Evolutionary conservation across 768 basidiomycete genomes (phyloP).

Genomic region (Suillus spraguei): DNA sequence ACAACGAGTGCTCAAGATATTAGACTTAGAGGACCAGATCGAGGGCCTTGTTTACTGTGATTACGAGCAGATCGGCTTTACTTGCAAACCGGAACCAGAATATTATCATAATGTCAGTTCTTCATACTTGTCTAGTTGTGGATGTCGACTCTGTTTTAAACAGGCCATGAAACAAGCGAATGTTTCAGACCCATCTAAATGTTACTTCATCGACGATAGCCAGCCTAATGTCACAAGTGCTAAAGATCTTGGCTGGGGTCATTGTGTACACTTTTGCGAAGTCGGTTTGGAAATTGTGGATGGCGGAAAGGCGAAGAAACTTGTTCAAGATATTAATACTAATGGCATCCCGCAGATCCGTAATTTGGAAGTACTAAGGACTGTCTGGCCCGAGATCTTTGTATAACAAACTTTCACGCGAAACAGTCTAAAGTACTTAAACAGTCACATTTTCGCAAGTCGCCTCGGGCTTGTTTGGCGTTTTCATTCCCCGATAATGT

Average conservation of each 20-base stretch:
- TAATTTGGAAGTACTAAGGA: constrained; percentile 66
- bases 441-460: not conserved
- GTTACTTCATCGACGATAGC: constrained; percentile 82
- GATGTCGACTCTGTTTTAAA: constrained; percentile 11
- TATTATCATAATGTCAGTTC: constrained; percentile 61
- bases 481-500: too few relatives aligned
- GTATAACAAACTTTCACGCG: constrained; percentile 25
- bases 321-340: constrained; percentile 39
- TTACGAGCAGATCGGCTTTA: constrained; percentile 65
- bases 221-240: constrained; percentile 70
- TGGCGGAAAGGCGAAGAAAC: constrained; percentile 56
- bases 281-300: constrained; percentile 62
- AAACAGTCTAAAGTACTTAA: not conserved
- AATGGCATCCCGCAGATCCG: constrained; percentile 51
- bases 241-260: constrained; percentile 64
- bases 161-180: constrained; percentile 70
- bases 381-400: constrained; percentile 79
- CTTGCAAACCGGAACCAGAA: constrained; percentile 79
- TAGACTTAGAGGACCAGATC: constrained; percentile 71
- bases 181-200: constrained; percentile 65
- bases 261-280: constrained; percentile 79
- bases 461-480: not conserved
- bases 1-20: constrained; percentile 72
- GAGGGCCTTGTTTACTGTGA: constrained; percentile 81
- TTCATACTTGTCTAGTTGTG: not conserved